Percentiles rank a stretch among this genome's conserved stretches.
phyloP scores from a whole-genome alignment of 1,139 yeast species.

The Kodamaea alishanica region DNA sequence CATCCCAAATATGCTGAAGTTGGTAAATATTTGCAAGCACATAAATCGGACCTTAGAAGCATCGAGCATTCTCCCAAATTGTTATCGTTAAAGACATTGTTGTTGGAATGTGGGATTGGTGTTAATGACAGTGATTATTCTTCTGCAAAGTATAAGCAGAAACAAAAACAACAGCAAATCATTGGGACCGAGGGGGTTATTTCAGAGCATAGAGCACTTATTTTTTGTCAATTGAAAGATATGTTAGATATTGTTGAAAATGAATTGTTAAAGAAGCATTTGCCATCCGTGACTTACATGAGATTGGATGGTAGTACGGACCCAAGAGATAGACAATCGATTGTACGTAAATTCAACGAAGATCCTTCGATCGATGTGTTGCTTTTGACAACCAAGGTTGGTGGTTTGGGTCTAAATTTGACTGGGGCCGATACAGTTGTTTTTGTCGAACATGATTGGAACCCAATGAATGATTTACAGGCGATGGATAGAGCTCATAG shows the following conservation, averaged over 20 bases:
- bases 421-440: constrained; percentile 99
- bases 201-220: constrained; percentile 91
- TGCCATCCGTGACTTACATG: constrained; percentile 93
- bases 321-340: constrained; percentile 85
- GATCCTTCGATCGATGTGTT: constrained; percentile 97
- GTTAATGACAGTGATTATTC: constrained; percentile 45
- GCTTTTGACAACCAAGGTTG: constrained; percentile 91
- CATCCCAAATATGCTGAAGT: constrained; percentile 83
- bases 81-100: constrained; percentile 72
- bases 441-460: constrained; percentile 99
- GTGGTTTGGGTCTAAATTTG: constrained; percentile 93
- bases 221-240: constrained; percentile 94
- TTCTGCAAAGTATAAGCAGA: constrained; percentile 25
- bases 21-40: constrained; percentile 52
- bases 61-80: constrained; percentile 90
- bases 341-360: constrained; percentile 87
- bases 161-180: constrained; percentile 32
- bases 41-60: constrained; percentile 60
- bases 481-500: constrained; percentile 99
- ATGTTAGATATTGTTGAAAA: constrained; percentile 97
- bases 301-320: constrained; percentile 94
- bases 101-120: constrained; percentile 95
- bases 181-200: constrained; percentile 67
- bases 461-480: constrained; percentile 98
- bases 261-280: constrained; percentile 73